A percentile compares a stretch with the other conserved stretches of the same genome.
Evolutionary conservation across 306 rosid species (phyloP).

Genomic region (Begonia peltatifolia): DNA sequence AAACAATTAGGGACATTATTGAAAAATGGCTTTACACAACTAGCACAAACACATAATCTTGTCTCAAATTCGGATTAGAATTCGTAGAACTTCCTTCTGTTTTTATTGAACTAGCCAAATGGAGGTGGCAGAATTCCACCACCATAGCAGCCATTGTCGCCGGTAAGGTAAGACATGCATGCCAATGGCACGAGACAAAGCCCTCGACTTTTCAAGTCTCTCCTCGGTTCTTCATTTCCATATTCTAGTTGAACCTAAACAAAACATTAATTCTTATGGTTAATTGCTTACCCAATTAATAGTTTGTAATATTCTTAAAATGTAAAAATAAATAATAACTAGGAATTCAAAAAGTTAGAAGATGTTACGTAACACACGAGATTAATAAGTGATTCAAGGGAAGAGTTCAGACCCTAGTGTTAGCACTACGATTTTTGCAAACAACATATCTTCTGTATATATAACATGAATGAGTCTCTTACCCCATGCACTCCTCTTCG

Average conservation of each 20-base stretch:
- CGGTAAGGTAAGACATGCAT: constrained; percentile 63
- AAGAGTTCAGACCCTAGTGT: background rate
- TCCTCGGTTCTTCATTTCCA: constrained; percentile 24
- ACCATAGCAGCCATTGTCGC: constrained; percentile 12
- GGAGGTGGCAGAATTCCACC: constrained; percentile 39
- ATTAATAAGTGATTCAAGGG: background rate
- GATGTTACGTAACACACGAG: background rate
- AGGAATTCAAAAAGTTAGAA: background rate
- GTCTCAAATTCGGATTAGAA: too few species aligned
- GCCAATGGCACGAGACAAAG: constrained; percentile 77
- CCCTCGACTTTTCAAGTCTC: constrained; percentile 70
- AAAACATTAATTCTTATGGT: background rate
- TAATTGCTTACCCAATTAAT: background rate
- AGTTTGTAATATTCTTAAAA: background rate
- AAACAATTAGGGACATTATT: background rate
- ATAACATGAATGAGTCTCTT: constrained; percentile 1
- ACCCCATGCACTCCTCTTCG: constrained; percentile 44
- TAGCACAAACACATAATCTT: background rate
- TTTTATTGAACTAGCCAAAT: background rate
- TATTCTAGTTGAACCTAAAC: constrained; percentile 26
- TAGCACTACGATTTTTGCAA: background rate
- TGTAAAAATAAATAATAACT: background rate
- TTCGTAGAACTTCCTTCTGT: too few species aligned
- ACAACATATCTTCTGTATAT: background rate
- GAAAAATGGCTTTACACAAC: background rate